These are phyloP conservation scores for Amaranthus tricolor DNA, from an alignment of 179 eudicot species.

Conservation along the genomic window DNA sequence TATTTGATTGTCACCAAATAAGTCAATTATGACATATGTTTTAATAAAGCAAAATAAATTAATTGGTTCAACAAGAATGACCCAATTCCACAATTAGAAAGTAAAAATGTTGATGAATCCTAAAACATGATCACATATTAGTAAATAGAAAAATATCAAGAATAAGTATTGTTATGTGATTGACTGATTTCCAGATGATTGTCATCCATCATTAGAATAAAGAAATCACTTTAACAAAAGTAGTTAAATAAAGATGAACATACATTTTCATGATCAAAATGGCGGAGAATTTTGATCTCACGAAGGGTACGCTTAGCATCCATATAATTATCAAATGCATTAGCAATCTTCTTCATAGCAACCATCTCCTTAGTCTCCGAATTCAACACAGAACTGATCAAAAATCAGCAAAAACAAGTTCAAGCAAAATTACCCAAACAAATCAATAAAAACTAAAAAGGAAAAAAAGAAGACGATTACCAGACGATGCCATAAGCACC, in stretches of 20 bases:
- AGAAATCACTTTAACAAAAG: background rate
- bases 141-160: no score
- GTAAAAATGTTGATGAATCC: no score
- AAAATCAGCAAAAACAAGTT: background rate
- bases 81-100: background rate
- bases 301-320: slow-evolving; percentile 87
- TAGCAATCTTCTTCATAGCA: slow-evolving; percentile 84
- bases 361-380: slow-evolving; percentile 79
- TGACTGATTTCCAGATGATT: no score
- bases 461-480: slow-evolving; percentile 30
- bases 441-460: background rate
- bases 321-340: slow-evolving; percentile 84
- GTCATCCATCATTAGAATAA: no score
- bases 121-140: background rate
- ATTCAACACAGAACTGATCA: slow-evolving; percentile 62
- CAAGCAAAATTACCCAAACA: background rate
- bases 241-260: background rate
- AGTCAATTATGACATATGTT: background rate
- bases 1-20: no score
- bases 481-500: slow-evolving; percentile 96
- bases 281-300: slow-evolving; percentile 86
- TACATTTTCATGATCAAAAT: slow-evolving; percentile 88
- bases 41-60: background rate
- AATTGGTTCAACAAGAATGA: background rate
- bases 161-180: no score